Percentiles rank a stretch among this genome's conserved stretches.
Conservation (phyloP, 1,139 yeast species). For the Suhomyces wounanorum region DNA sequence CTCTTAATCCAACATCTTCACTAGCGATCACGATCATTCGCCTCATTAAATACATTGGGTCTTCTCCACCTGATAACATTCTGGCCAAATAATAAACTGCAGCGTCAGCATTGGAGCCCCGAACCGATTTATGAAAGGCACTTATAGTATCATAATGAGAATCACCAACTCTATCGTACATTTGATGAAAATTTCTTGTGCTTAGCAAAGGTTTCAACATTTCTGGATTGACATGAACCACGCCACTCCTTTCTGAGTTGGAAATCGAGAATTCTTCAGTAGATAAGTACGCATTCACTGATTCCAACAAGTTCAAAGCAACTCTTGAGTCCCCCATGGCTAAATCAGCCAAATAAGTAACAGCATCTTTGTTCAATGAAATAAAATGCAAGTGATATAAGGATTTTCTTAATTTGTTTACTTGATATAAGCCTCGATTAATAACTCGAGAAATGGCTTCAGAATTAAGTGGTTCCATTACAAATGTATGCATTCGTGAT, state of each 20-base stretch:
- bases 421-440: conserved; percentile 58
- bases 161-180: conserved; percentile 88
- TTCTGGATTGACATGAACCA: conserved; percentile 35
- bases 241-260: conserved; percentile 22
- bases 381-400: conserved; percentile 46
- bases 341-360: conserved; percentile 71
- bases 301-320: conserved; percentile 73
- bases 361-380: conserved; percentile 55
- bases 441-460: conserved; percentile 62
- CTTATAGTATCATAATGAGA: conserved; percentile 92
- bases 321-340: conserved; percentile 89
- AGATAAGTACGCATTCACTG: conserved; percentile 46
- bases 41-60: conserved; percentile 87
- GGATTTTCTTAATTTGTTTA: conserved; percentile 58
- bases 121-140: conserved; percentile 86
- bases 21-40: conserved; percentile 92
- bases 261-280: conserved; percentile 29
- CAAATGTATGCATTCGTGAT: conserved; percentile 86
- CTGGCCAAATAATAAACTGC: conserved; percentile 81
- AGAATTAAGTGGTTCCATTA: conserved; percentile 61
- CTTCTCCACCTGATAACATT: conserved; percentile 92
- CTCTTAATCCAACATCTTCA: conserved; percentile 85
- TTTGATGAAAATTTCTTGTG: conserved; percentile 51
- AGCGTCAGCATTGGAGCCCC: conserved; percentile 90
- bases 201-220: conserved; percentile 42